Base-by-base conservation (phyloP, 1,284 basidiomycete genomes). In the Ustilago trichophora region DNA sequence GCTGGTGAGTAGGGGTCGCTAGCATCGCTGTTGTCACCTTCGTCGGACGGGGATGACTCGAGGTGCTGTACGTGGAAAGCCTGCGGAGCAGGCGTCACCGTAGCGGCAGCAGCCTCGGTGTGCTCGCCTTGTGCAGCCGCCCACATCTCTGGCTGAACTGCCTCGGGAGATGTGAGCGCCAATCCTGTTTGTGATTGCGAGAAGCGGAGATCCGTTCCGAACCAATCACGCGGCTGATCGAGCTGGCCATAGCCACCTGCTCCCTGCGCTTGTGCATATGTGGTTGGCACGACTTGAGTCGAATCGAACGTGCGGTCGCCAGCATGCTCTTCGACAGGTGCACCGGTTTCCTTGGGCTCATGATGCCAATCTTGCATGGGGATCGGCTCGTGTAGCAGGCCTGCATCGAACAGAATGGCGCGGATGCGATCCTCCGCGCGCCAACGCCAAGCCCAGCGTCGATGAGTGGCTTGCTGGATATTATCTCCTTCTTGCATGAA, bases 351-450 rank as follows among this genome's bases (percentile, higher is more conserved):
- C n/a, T n/a, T n/a, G n/a, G n/a, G 26, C 9, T 45, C 51, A 18
- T 40, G 13, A n/a, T 44, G 50, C 50, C 50, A 60, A 8, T 24
- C 36, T 4, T 50, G 40, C 26, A 37, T 41, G 6, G 48, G 26
- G 9, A 36, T 25, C 16, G 49, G 37, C 37, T 52, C 49, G 29
- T 62, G 50, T 41, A 55, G 27, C 29, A 62, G 10, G 11, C 59
- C 59, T 3, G 47, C 52, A 27, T 62, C 59, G 19, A 62, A 68
- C 9, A 72, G 34, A 13, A 68, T 47, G 11, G 59, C 47, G 19
- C 64, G 45, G 12, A 72, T 72, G 15, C 69, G 48, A 38, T 68
- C 64, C 42, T 68, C 64, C 7, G 58, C 69, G 8, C 64, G 44
- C 48, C 52, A 53, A 4, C 56, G 42, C 67, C 67, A 70, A 8